A percentile compares a stretch with the other conserved stretches of the same genome.
Conservation (phyloP, 129 eudicot genomes). For the Arctium lappa region DNA sequence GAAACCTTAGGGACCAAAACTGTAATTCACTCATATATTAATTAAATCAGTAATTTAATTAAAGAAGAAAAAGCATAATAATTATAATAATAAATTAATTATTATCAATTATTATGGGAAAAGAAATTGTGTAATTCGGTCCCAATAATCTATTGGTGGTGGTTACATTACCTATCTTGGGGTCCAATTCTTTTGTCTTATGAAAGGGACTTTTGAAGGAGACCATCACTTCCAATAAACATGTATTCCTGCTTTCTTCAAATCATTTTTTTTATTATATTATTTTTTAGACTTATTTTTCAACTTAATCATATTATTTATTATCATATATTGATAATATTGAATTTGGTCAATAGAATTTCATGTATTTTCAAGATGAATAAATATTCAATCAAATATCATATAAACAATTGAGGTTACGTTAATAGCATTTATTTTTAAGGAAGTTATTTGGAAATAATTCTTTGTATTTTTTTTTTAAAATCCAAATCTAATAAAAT, state of each 20-base stretch:
- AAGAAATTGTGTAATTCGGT: background rate
- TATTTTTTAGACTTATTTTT: too few species aligned
- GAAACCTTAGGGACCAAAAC: too few species aligned
- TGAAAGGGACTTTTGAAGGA: background rate
- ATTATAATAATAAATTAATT: background rate
- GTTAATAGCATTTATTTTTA: too few species aligned
- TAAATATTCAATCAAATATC: too few species aligned
- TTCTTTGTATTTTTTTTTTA: too few species aligned
- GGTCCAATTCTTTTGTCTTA: conserved; percentile 28
- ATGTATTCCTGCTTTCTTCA: background rate
- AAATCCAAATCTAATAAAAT: too few species aligned
- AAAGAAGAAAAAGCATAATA: background rate
- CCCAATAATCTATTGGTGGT: conserved; percentile 20
- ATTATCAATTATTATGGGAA: background rate
- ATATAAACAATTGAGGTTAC: background rate
- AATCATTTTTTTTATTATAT: background rate
- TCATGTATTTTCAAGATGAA: background rate
- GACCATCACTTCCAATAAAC: background rate
- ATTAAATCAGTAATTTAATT: background rate
- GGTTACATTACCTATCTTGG: conserved; percentile 22
- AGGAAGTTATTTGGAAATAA: too few species aligned
- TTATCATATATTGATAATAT: too few species aligned
- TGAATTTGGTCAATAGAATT: background rate
- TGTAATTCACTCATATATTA: too few species aligned
- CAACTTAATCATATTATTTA: too few species aligned